Percentiles rank a stretch among this genome's conserved stretches.
Evolutionary conservation across 176 grass and related monocot species (phyloP).

Genomic region (Raddia guianensis): DNA sequence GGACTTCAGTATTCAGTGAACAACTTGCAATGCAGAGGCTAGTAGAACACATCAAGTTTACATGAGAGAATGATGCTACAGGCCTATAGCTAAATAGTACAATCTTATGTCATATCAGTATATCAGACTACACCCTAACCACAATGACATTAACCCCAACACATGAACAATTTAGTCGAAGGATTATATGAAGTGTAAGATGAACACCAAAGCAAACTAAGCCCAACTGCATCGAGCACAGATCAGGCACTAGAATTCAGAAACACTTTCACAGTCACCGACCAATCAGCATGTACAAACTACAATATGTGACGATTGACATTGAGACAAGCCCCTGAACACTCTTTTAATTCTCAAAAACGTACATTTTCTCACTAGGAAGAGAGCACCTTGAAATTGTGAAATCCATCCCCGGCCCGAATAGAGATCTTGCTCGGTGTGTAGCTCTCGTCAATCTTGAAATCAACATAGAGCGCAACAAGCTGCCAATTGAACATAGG

Average conservation of each 20-base stretch:
- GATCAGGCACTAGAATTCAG: background rate
- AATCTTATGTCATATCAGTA: background rate
- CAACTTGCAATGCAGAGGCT: background rate
- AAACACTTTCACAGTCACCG: background rate
- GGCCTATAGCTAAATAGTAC: background rate
- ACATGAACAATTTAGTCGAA: background rate
- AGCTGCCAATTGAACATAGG: slow-evolving; percentile 52
- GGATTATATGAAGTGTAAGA: background rate
- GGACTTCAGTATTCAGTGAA: background rate
- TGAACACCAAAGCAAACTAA: background rate
- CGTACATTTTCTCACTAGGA: background rate
- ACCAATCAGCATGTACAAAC: background rate
- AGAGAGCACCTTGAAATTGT: slow-evolving; percentile 84
- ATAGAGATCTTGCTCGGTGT: slow-evolving; percentile 98
- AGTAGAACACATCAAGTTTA: background rate
- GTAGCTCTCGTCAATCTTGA: slow-evolving; percentile 96
- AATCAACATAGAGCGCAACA: slow-evolving; percentile 88
- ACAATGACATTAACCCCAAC: background rate
- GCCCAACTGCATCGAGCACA: background rate
- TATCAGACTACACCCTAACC: background rate
- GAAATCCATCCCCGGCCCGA: slow-evolving; percentile 86
- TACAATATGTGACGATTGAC: background rate
- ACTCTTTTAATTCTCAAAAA: background rate
- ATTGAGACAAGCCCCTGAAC: background rate
- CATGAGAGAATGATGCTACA: background rate